Evolutionary conservation across 2,329 filamentous ascomycete species (phyloP), one percentile per base, ranked within the genome.

Genomic region (Xylaria sp.): DNA sequence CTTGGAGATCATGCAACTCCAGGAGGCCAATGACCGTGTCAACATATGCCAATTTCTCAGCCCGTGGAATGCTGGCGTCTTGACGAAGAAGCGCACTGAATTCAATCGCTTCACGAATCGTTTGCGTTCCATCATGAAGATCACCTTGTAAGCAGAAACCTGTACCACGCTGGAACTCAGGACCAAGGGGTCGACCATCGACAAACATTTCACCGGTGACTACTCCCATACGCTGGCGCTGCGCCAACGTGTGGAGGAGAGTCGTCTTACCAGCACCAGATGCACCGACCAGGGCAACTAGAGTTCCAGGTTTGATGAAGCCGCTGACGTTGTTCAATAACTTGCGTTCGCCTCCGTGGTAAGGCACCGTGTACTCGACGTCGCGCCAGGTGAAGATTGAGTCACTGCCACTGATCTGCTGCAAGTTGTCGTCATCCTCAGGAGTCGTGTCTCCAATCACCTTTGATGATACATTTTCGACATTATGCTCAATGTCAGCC

Each of bases 1-100:
- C 86, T 66, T 88, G 80, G 42, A 89, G 80, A 35, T 88, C 81
- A 13, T 83, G 76, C 0, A 90, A 76, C 65, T 94, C 91, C 7
- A 97, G 80, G 23, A 97, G 82, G 74, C 90, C 90, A 71, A 97
- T 95, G 18, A 96, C 90, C 72, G 96, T 89, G 57, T 94, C 88
- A n/a, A 96, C 92, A 65, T 96, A 96, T 2, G 85, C 88, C 11
- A 93, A 75, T 77, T 96, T 96, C 72, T 96, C 92, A 18, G 83
- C 75, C 7, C 80, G 81, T 3, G 89, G 79, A n/a, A 90, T 81
- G 55, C 87, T 79, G 44, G 84, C 84, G 0, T 92, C 91, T 70
- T 96, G 92, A 61, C 92, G 88, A 30, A 97, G 85, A 2, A 93
- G 72, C 11, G 92, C 92, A 68, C 87, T 89, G 68, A 90, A 90